These are phyloP conservation scores for Boletus mariae DNA, from an alignment of 1,284 basidiomycete species.

Conservation along the genomic window DNA sequence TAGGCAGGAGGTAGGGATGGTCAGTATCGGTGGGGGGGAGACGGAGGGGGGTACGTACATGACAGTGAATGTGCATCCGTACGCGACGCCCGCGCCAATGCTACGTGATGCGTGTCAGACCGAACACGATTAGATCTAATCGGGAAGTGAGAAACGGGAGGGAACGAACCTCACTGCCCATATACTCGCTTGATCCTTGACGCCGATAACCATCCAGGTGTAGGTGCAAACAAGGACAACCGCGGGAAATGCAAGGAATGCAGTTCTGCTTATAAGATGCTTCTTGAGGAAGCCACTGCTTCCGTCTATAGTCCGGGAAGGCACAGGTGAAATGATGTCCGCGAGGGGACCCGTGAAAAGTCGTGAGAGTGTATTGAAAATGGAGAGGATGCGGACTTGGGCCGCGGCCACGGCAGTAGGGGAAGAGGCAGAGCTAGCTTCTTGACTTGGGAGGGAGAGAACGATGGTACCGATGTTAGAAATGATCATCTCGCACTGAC, in stretches of 20 bases:
- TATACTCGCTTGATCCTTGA: conserved; percentile 46
- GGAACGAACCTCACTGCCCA: conserved; percentile 59
- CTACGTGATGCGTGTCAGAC: conserved; percentile 20
- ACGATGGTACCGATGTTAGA: conserved; percentile 75
- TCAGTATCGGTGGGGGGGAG: background rate
- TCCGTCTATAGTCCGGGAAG: conserved; percentile 35
- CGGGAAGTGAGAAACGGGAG: background rate
- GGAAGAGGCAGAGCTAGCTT: conserved; percentile 25
- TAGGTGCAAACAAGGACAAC: conserved; percentile 48
- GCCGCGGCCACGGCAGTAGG: conserved; percentile 40
- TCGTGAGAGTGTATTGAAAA: conserved; percentile 69
- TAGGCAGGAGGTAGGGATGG: conserved; percentile 22
- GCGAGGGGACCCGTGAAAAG: conserved; percentile 65
- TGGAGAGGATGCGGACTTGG: conserved; percentile 68
- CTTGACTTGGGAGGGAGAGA: conserved; percentile 50
- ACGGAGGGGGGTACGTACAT: conserved; percentile 44
- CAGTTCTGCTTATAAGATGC: conserved; percentile 55
- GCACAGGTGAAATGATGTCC: conserved; percentile 63
- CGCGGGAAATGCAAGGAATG: conserved; percentile 52
- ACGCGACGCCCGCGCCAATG: conserved; percentile 59
- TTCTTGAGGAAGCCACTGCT: conserved; percentile 39
- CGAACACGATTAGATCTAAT: conserved; percentile 1
- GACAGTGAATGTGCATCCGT: conserved; percentile 66
- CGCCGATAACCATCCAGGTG: conserved; percentile 48
- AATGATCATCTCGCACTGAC: conserved; percentile 75